A percentile compares a stretch with the other conserved stretches of the same genome.
Evolutionary conservation across 495 filamentous ascomycete species (phyloP).

Genomic region (Glutinoglossum americanum): DNA sequence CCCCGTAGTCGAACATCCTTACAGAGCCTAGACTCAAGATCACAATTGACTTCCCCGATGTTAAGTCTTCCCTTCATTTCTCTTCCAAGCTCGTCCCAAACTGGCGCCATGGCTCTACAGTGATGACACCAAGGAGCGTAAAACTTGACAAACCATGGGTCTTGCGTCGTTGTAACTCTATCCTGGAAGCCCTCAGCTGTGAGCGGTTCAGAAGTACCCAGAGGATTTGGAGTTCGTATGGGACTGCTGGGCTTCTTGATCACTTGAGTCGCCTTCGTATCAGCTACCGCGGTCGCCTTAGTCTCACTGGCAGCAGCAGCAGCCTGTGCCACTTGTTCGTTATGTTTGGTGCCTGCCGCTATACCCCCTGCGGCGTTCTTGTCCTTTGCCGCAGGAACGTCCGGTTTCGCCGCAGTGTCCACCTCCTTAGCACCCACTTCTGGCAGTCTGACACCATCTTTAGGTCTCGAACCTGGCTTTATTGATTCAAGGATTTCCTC

Average conservation of each 20-base stretch:
- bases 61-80: constrained; percentile 76
- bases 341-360: constrained; percentile 25
- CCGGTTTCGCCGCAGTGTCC: constrained; percentile 23
- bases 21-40: constrained; percentile 61
- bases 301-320: constrained; percentile 2
- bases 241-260: constrained; percentile 19
- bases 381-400: constrained; percentile 25
- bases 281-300: constrained; percentile 4
- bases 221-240: constrained; percentile 42
- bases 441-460: constrained; percentile 36
- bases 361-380: constrained; percentile 24
- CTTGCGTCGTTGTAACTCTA: constrained; percentile 62
- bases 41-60: constrained; percentile 92
- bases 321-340: constrained; percentile 19
- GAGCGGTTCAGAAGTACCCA: constrained; percentile 51
- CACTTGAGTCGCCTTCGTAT: constrained; percentile 4
- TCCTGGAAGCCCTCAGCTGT: constrained; percentile 73
- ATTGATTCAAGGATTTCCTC: constrained; percentile 59
- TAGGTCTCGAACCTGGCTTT: constrained; percentile 56
- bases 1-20: constrained; percentile 60
- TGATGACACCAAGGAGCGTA: constrained; percentile 95
- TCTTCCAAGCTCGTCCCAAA: constrained; percentile 73
- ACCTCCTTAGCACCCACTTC: constrained; percentile 32
- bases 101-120: constrained; percentile 78
- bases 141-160: constrained; percentile 97